Evolutionary conservation across 768 basidiomycete genomes (phyloP).

Genomic region (Chalciporus pseudorubinellus): DNA sequence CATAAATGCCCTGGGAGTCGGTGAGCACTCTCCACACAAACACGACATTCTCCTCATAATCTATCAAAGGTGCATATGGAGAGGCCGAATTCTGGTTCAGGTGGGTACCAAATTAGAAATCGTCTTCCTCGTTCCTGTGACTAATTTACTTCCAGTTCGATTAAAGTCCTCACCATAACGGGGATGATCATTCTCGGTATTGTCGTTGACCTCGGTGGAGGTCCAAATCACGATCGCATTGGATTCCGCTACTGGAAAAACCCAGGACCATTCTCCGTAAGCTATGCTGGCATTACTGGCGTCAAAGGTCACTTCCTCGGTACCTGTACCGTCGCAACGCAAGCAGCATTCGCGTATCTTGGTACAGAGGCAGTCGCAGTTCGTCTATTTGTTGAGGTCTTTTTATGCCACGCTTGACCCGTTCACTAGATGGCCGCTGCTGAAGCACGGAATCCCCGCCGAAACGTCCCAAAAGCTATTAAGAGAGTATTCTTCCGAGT

Average conservation of each 20-base stretch:
- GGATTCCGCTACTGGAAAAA: slow-evolving; percentile 48
- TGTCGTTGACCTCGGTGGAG: slow-evolving; percentile 52
- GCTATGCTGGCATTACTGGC: slow-evolving; percentile 41
- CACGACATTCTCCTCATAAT: neutral
- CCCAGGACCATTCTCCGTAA: slow-evolving; percentile 55
- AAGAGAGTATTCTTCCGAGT: slow-evolving; percentile 45
- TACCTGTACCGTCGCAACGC: slow-evolving; percentile 51
- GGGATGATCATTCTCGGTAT: slow-evolving; percentile 48
- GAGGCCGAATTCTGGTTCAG: slow-evolving; percentile 52
- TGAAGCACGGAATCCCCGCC: slow-evolving; percentile 50
- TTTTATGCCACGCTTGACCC: neutral
- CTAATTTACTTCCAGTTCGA: slow-evolving; percentile 31
- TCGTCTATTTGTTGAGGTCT: slow-evolving; percentile 4
- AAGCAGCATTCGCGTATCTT: slow-evolving; percentile 59
- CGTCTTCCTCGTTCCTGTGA: neutral
- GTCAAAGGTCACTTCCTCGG: slow-evolving; percentile 50
- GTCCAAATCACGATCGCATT: slow-evolving; percentile 50
- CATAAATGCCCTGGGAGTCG: slow-evolving; percentile 45
- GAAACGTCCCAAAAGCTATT: slow-evolving; percentile 41
- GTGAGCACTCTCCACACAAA: slow-evolving; percentile 12
- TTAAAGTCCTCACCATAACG: slow-evolving; percentile 50
- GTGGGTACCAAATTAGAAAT: slow-evolving; percentile 1
- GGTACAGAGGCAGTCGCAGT: slow-evolving; percentile 55
- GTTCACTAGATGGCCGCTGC: slow-evolving; percentile 40
- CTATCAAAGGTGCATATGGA: slow-evolving; percentile 37